Percentiles rank a stretch among this genome's conserved stretches.
phyloP scores from a whole-genome alignment of 2,329 filamentous ascomycete species.

The Ophiostoma quercus region DNA sequence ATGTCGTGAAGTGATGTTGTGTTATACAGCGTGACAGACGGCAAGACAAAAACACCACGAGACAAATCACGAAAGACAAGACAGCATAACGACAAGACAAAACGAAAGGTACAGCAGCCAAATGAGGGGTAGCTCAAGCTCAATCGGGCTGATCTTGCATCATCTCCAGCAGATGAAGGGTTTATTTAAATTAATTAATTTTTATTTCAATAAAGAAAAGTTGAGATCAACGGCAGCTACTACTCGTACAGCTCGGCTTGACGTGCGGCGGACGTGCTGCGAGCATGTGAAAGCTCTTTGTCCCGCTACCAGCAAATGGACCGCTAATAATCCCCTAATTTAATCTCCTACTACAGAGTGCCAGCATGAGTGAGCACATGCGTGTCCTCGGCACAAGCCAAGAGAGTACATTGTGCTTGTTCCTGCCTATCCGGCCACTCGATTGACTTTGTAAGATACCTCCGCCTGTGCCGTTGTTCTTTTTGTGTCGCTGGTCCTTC shows the following conservation, averaged over 20 bases:
- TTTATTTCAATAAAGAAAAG: too few species aligned
- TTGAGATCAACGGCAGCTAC: too few species aligned
- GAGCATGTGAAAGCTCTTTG: neutral
- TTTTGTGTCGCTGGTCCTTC: neutral
- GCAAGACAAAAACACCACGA: neutral
- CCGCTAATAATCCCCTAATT: too few species aligned
- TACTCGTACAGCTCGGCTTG: neutral
- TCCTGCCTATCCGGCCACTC: neutral
- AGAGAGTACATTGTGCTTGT: neutral
- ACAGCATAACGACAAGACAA: neutral
- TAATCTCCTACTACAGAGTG: too few species aligned
- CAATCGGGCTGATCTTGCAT: neutral
- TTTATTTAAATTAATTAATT: neutral
- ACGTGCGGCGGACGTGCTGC: too few species aligned
- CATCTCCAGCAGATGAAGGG: too few species aligned
- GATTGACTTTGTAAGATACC: neutral
- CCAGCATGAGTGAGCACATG: too few species aligned
- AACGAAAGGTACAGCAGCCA: neutral
- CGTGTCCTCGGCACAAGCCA: neutral
- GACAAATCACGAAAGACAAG: neutral
- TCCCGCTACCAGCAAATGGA: neutral
- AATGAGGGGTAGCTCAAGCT: slow-evolving; percentile 3
- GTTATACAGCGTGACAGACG: neutral
- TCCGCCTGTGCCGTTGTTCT: neutral
- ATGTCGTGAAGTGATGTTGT: neutral